phyloP scores from a whole-genome alignment of 768 basidiomycete species.

The Pilatotrama ljubarskyi region DNA sequence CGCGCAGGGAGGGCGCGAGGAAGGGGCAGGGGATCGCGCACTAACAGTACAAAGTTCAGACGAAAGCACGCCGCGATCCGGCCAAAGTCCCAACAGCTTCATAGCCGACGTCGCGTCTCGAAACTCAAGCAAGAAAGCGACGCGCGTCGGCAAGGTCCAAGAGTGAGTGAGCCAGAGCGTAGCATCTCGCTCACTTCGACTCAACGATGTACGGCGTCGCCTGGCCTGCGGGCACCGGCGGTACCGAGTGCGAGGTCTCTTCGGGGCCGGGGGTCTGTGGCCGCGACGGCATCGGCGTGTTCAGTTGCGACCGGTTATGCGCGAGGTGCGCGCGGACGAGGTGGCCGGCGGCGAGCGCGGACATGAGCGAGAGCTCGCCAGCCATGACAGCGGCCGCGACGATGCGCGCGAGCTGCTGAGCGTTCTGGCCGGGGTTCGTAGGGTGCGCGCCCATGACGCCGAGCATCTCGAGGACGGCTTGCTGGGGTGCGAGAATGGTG shows the following conservation, averaged over 20 bases:
- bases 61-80: neutral
- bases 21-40: neutral
- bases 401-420: constrained; percentile 85
- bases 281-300: constrained; percentile 65
- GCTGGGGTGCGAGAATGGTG: constrained; percentile 88
- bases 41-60: constrained; percentile 4
- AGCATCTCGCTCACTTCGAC: constrained; percentile 1
- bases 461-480: constrained; percentile 89
- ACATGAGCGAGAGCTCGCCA: constrained; percentile 89
- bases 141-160: neutral
- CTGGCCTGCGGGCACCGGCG: neutral
- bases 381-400: constrained; percentile 96
- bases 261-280: constrained; percentile 58
- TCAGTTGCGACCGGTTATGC: constrained; percentile 84
- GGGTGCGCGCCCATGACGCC: constrained; percentile 89
- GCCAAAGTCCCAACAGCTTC: constrained; percentile 7
- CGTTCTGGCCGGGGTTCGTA: constrained; percentile 84
- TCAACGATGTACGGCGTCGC: constrained; percentile 12
- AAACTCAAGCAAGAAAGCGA: neutral
- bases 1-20: neutral
- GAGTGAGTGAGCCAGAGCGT: neutral
- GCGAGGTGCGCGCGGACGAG: constrained; percentile 91
- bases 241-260: neutral
- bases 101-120: neutral
- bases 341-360: constrained; percentile 92